Percentiles rank a stretch among this genome's conserved stretches.
Evolutionary conservation across 176 grass and related monocot species (phyloP).

Genomic region (Triticum dicoccoides): DNA sequence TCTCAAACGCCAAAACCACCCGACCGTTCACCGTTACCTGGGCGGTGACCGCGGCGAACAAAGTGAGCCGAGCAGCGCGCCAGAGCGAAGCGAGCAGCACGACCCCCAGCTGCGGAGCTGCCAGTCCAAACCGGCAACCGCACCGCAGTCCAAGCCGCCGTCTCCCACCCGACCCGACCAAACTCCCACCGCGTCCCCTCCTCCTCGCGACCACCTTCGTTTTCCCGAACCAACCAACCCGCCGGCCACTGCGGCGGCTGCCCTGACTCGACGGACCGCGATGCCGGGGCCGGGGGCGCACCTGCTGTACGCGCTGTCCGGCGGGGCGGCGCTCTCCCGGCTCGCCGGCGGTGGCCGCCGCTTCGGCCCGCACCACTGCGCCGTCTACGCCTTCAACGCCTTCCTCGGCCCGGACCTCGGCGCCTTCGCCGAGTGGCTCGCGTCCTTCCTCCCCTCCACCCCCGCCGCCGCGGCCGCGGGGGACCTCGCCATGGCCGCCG

Average conservation of each 20-base stretch:
- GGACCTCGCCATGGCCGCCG: slow-evolving; percentile 58
- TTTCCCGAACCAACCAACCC: neutral
- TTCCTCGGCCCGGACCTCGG: slow-evolving; percentile 95
- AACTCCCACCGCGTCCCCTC: neutral
- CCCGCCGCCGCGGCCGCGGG: slow-evolving; percentile 13
- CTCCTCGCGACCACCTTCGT: neutral
- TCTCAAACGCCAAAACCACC: neutral
- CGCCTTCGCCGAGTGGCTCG: slow-evolving; percentile 84
- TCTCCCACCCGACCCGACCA: neutral
- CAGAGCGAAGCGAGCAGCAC: too few species aligned
- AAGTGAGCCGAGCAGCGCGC: neutral
- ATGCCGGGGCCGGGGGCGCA: slow-evolving; percentile 91
- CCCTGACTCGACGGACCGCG: neutral
- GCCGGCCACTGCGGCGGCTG: neutral
- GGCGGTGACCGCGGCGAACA: neutral
- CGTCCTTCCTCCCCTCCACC: slow-evolving; percentile 39
- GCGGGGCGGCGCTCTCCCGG: slow-evolving; percentile 54
- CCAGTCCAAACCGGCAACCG: neutral
- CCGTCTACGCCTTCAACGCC: slow-evolving; percentile 75
- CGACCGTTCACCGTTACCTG: slow-evolving; percentile 22
- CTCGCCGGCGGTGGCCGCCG: slow-evolving; percentile 41
- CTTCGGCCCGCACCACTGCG: slow-evolving; percentile 85
- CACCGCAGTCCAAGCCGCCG: neutral
- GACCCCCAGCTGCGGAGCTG: neutral
- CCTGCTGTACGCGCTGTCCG: slow-evolving; percentile 81